Evolutionary conservation across 768 basidiomycete species (phyloP).

Genomic region (Lactarius sp.): DNA sequence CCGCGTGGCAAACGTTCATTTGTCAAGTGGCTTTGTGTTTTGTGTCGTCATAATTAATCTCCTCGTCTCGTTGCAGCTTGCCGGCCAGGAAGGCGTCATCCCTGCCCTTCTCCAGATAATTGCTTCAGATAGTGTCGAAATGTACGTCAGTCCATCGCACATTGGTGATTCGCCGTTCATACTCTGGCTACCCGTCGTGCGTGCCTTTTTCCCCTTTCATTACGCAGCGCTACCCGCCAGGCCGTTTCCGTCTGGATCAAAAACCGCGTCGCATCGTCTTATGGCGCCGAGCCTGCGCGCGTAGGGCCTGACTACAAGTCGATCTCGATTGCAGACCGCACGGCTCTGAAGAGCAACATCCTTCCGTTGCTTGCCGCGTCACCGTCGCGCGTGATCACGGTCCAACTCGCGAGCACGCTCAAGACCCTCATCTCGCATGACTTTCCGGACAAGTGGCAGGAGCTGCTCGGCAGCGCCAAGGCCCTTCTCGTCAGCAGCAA

Average conservation of each 20-base stretch:
- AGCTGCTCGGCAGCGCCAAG: slow-evolving; percentile 62
- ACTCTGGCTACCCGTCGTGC: neutral
- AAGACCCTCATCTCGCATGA: slow-evolving; percentile 72
- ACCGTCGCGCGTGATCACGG: slow-evolving; percentile 59
- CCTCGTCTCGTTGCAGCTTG: slow-evolving; percentile 45
- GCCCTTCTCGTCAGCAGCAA: slow-evolving; percentile 56
- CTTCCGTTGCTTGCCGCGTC: slow-evolving; percentile 66
- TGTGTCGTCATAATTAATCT: slow-evolving; percentile 16
- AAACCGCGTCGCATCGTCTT: slow-evolving; percentile 73
- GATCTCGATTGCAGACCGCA: slow-evolving; percentile 65
- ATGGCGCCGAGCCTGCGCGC: slow-evolving; percentile 44
- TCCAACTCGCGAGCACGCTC: slow-evolving; percentile 70
- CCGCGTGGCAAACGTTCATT: neutral
- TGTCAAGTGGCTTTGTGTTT: slow-evolving; percentile 7
- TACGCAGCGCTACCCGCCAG: slow-evolving; percentile 68
- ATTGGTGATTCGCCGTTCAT: neutral
- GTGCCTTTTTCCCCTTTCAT: slow-evolving; percentile 18
- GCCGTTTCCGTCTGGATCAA: slow-evolving; percentile 87
- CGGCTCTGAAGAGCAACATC: slow-evolving; percentile 62
- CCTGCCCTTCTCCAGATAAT: slow-evolving; percentile 84
- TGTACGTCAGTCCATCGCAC: slow-evolving; percentile 45
- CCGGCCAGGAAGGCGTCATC: slow-evolving; percentile 75
- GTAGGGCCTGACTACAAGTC: slow-evolving; percentile 56
- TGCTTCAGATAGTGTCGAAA: slow-evolving; percentile 67
- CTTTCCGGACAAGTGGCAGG: slow-evolving; percentile 74